phyloP scores from a whole-genome alignment of 106 monocot species.

The Allium cepa region DNA sequence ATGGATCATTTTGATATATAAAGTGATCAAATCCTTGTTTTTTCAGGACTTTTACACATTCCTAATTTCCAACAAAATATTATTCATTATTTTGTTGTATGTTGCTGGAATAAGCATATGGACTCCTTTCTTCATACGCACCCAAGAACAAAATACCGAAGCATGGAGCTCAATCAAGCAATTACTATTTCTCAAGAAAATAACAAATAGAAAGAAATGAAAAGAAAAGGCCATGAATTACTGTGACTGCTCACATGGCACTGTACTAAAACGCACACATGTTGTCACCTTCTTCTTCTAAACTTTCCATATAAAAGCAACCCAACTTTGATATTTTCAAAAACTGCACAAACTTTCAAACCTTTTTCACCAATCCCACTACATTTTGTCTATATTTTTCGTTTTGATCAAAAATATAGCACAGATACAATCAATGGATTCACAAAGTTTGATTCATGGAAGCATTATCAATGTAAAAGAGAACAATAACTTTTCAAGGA shows the following conservation, averaged over 20 bases:
- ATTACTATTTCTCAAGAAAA: no score
- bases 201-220: background rate
- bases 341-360: background rate
- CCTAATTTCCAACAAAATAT: no score
- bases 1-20: no score
- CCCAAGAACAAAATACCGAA: no score
- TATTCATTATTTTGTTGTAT: no score
- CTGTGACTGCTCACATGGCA: constrained; percentile 7
- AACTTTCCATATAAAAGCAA: background rate
- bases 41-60: no score
- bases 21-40: no score
- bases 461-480: background rate
- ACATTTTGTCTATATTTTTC: background rate
- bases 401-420: background rate
- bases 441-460: background rate
- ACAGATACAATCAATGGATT: background rate
- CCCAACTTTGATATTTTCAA: background rate
- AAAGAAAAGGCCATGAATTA: background rate
- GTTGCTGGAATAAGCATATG: no score
- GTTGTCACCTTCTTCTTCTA: background rate
- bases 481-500: background rate
- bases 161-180: background rate
- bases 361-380: background rate
- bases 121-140: no score
- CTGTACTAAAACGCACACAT: background rate